Evolutionary conservation across 2,329 filamentous ascomycete species (phyloP).

Genomic region (Neophaeococcomyces mojaviensis): DNA sequence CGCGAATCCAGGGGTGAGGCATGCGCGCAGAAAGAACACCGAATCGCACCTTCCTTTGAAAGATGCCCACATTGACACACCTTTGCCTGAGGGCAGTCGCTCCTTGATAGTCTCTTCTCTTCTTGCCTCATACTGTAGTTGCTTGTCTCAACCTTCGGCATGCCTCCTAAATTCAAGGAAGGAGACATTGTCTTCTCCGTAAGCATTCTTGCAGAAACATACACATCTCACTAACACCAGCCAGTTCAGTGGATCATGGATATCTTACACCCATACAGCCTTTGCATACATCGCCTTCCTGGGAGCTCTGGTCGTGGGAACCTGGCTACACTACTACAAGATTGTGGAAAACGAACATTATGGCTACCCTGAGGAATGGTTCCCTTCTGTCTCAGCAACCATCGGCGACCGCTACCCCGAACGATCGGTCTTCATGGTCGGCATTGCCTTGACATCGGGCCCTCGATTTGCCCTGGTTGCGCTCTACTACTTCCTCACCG

Average conservation of each 20-base stretch:
- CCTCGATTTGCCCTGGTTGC: slow-evolving; percentile 86
- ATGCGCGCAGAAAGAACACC: not conserved
- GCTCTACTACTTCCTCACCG: slow-evolving; percentile 84
- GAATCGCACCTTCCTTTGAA: not conserved
- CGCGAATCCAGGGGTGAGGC: not conserved
- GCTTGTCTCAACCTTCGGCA: too few species aligned
- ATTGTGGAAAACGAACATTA: slow-evolving; percentile 97
- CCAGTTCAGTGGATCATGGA: slow-evolving; percentile 76
- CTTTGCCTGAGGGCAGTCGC: slow-evolving; percentile 7
- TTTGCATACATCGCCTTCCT: slow-evolving; percentile 78
- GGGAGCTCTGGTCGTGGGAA: slow-evolving; percentile 74
- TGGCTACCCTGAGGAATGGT: slow-evolving; percentile 92
- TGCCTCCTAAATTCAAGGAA: slow-evolving; percentile 56
- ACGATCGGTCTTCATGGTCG: slow-evolving; percentile 91
- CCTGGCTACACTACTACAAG: slow-evolving; percentile 83
- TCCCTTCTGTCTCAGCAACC: slow-evolving; percentile 89
- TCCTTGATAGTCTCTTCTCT: slow-evolving; percentile 13
- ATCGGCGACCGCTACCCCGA: slow-evolving; percentile 97
- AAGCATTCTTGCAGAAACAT: slow-evolving; percentile 25
- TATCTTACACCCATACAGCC: slow-evolving; percentile 79
- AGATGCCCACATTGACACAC: not conserved
- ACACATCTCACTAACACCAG: slow-evolving; percentile 18
- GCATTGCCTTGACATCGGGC: slow-evolving; percentile 92
- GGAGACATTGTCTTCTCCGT: slow-evolving; percentile 56
- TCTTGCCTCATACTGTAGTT: slow-evolving; percentile 25